Base-by-base conservation (phyloP, 2,329 filamentous ascomycete genomes). In the Elsinoe australis region DNA sequence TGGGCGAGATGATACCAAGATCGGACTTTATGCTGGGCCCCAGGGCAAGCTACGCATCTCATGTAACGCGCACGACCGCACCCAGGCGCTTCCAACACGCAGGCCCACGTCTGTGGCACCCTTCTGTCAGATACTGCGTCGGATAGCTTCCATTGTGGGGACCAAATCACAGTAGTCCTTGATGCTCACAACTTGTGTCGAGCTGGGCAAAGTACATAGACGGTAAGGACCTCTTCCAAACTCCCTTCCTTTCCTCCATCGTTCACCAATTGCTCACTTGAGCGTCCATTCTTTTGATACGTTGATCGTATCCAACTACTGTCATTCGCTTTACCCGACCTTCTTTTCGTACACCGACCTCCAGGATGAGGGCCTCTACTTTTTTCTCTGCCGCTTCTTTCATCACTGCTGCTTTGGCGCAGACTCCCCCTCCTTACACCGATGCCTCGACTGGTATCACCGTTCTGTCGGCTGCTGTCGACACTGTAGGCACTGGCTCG, bases 391-490 rank as follows among this genome's bases (percentile, higher is more conserved):
- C 54, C 28, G 31, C 55, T 38, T 49, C 53, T 21, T 47, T 57
- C 49, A 46, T 55, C 32, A 39, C 54, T 21, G 49, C 49, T 8
- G 52, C 56, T 5, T 34, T 55, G 12, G 59, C 53, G 21, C 60
- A 62, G 48, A 52, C 52, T 14, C 56, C 58, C 52, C 42, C 47
- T n/a, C 35, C 51, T 10, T 59, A 52, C 53, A 60, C 58, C 14
- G 59, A 59, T 44, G 26, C 39, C 35, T 64, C 66, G 21, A 75
- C 75, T 7, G 72, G 72, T 15, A 78, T 79, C 54, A 64, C 61
- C 21, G 78, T 79, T 61, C 71, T 73, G 55, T 72, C 72, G 39
- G 76, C 70, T 59, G 66, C 61, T 9, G 68, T 72, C 28, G 56
- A 60, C 28, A 61, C 66, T 47, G 62, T 62, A 4, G 45, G 73